phyloP scores from a whole-genome alignment of 169 alveolate species.

The Plasmodium vinckei region DNA sequence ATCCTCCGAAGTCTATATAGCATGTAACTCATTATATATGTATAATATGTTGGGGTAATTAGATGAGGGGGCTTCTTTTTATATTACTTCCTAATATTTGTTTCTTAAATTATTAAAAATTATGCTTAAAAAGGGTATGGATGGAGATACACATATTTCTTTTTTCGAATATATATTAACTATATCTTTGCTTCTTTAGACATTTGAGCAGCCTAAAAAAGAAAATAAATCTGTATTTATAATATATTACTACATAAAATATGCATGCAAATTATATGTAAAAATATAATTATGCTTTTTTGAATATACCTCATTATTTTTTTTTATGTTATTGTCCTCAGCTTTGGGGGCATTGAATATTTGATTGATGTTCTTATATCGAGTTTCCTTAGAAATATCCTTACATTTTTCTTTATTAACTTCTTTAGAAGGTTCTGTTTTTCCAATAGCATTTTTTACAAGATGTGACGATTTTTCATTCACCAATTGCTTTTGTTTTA shows the following conservation, averaged over 20 bases:
- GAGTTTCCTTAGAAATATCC: neutral
- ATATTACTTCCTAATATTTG: too few species aligned
- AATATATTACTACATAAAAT: neutral
- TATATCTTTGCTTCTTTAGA: conserved; percentile 22
- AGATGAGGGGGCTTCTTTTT: neutral
- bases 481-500: conserved; percentile 34
- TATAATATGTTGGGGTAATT: neutral
- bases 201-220: conserved; percentile 35
- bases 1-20: neutral
- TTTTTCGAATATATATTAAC: neutral
- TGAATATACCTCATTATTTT: neutral
- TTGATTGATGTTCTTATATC: neutral
- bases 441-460: conserved; percentile 16
- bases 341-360: neutral
- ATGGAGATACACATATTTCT: neutral
- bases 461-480: conserved; percentile 21
- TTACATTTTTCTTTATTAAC: conserved; percentile 3
- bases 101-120: neutral
- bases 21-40: neutral
- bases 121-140: neutral
- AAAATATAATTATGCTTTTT: neutral
- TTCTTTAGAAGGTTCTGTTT: neutral
- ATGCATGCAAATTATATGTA: neutral
- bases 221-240: conserved; percentile 15
- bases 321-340: neutral